phyloP scores from a whole-genome alignment of 495 filamentous ascomycete genomes.

The Penicillium lagena region DNA sequence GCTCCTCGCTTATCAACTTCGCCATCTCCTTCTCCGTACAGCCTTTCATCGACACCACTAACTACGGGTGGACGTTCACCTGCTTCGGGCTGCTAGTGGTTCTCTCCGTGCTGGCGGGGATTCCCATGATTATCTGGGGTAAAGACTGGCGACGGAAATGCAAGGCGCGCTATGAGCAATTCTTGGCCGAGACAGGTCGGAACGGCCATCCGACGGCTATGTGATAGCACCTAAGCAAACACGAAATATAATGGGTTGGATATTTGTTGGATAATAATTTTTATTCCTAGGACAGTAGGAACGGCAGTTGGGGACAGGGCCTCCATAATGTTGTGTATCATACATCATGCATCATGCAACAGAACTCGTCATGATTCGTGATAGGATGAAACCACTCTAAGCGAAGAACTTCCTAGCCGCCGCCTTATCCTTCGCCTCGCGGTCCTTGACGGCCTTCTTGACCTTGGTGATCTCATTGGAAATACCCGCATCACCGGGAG shows the following conservation, averaged over 20 bases:
- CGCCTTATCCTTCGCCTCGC: slow-evolving; percentile 79
- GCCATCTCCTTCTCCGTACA: slow-evolving; percentile 28
- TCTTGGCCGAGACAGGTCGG: slow-evolving; percentile 14
- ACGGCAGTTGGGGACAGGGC: neutral
- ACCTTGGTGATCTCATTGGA: slow-evolving; percentile 65
- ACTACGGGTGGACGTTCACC: slow-evolving; percentile 25
- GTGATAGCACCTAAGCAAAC: too few species aligned
- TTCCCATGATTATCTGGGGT: slow-evolving; percentile 21
- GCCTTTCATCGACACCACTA: slow-evolving; percentile 22
- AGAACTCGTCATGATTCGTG: slow-evolving; percentile 28
- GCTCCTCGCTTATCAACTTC: slow-evolving; percentile 25
- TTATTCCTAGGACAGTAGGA: too few species aligned
- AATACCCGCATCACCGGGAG: slow-evolving; percentile 71
- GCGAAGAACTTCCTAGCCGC: slow-evolving; percentile 85
- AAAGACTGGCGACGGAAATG: slow-evolving; percentile 22
- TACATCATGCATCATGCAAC: slow-evolving; percentile 14
- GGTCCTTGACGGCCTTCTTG: slow-evolving; percentile 67
- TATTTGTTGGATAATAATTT: too few species aligned
- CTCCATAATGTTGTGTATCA: slow-evolving; percentile 14
- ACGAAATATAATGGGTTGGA: too few species aligned
- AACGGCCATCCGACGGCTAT: neutral
- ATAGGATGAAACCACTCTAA: slow-evolving; percentile 16
- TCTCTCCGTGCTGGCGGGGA: slow-evolving; percentile 11
- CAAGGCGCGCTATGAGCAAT: slow-evolving; percentile 19
- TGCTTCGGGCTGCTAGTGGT: slow-evolving; percentile 20